phyloP scores from a whole-genome alignment of 2,329 filamentous ascomycete genomes.

The Ilyonectria destructans region DNA sequence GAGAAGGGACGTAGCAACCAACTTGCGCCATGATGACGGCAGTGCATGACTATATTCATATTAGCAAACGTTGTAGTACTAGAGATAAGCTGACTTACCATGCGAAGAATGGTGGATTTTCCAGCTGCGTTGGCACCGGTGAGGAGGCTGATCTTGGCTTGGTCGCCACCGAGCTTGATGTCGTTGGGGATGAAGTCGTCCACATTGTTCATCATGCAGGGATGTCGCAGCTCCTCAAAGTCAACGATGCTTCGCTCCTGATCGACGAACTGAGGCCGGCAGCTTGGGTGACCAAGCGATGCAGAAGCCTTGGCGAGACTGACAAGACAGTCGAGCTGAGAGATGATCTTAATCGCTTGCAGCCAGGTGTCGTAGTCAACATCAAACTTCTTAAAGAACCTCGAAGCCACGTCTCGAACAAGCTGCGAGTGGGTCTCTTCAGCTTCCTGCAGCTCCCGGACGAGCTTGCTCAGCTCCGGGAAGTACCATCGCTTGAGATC shows the following conservation, averaged over 20 bases:
- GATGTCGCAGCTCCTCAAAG: slow-evolving; percentile 93
- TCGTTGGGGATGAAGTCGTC: slow-evolving; percentile 98
- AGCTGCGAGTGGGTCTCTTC: slow-evolving; percentile 96
- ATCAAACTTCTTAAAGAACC: slow-evolving; percentile 92
- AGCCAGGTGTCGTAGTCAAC: slow-evolving; percentile 90
- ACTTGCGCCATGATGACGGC: slow-evolving; percentile 99
- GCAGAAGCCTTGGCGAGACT: slow-evolving; percentile 92
- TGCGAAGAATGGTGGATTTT: slow-evolving; percentile 95
- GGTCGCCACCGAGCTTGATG: slow-evolving; percentile 85
- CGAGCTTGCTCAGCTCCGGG: slow-evolving; percentile 83
- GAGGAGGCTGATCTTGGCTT: slow-evolving; percentile 88
- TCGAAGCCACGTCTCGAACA: slow-evolving; percentile 85
- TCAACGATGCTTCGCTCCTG: slow-evolving; percentile 90
- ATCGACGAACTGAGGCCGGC: slow-evolving; percentile 90
- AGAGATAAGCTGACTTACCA: slow-evolving; percentile 71
- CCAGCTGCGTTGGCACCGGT: slow-evolving; percentile 98
- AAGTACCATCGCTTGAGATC: slow-evolving; percentile 96
- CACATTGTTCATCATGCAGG: slow-evolving; percentile 91
- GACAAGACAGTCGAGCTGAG: slow-evolving; percentile 95
- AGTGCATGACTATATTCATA: slow-evolving; percentile 80
- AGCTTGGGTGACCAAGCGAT: slow-evolving; percentile 88
- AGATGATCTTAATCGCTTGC: slow-evolving; percentile 88
- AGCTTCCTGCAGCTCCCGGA: slow-evolving; percentile 91
- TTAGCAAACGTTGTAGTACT: slow-evolving; percentile 6
- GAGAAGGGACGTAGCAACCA: slow-evolving; percentile 91